Conservation (phyloP, 2,329 filamentous ascomycete species). For the Talaromyces sp. region DNA sequence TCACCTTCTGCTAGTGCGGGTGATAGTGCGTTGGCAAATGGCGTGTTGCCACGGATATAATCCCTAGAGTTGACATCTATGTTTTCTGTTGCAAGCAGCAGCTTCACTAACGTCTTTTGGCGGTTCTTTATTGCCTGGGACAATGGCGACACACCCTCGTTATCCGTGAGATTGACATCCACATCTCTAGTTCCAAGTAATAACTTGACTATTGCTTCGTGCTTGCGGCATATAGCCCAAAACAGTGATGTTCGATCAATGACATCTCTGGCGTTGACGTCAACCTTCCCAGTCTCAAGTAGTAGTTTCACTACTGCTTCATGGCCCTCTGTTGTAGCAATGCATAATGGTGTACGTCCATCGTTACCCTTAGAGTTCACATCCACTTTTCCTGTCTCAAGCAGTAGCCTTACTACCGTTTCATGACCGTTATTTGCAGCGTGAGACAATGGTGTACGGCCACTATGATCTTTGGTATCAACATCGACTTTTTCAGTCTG, state of each 20-base stretch:
- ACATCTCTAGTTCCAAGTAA: neutral
- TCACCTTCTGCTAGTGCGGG: neutral
- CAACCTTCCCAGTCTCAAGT: conserved; percentile 17
- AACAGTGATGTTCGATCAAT: neutral
- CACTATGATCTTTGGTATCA: conserved; percentile 4
- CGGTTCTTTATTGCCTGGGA: neutral
- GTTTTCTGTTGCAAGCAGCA: neutral
- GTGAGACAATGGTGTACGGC: conserved; percentile 1
- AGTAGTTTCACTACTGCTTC: neutral
- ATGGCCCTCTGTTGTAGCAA: neutral
- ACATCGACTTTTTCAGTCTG: conserved; percentile 8
- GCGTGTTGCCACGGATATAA: neutral
- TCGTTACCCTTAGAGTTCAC: neutral
- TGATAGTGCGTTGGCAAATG: neutral
- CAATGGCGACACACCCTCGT: neutral
- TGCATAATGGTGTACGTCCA: neutral
- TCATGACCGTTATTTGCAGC: neutral
- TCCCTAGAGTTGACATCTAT: neutral
- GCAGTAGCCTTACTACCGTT: neutral
- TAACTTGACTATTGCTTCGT: neutral
- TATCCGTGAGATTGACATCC: neutral
- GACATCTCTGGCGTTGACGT: neutral
- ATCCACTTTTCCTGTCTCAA: conserved; percentile 1
- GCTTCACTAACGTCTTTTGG: neutral
- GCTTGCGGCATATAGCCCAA: neutral